A percentile compares a stretch with the other conserved stretches of the same genome.
phyloP scores from a whole-genome alignment of 75 land plant species.

The Pinus taeda region DNA sequence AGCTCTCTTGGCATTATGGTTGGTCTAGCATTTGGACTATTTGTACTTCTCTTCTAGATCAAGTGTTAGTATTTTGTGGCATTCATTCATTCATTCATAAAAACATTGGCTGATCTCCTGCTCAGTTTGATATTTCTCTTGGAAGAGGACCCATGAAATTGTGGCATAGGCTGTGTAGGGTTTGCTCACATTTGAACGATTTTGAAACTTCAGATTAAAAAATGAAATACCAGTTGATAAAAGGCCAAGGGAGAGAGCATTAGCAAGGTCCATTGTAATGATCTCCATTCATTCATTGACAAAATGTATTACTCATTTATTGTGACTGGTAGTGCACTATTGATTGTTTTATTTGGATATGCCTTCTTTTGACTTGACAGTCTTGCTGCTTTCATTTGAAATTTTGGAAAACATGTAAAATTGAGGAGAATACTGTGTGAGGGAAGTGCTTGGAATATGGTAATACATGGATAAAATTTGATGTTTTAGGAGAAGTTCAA shows the following conservation, averaged over 20 bases:
- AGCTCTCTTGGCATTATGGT: not conserved
- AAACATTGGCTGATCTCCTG: too few relatives aligned
- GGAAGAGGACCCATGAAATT: not conserved
- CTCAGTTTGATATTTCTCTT: not conserved
- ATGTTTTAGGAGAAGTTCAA: not conserved
- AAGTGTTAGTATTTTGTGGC: too few relatives aligned
- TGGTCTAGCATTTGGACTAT: not conserved
- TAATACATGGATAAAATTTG: not conserved
- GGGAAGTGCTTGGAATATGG: not conserved
- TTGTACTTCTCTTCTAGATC: not conserved
- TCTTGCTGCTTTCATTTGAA: not conserved
- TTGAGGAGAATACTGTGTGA: not conserved
- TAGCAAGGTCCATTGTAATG: too few relatives aligned
- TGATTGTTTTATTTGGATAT: not conserved
- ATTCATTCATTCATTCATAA: too few relatives aligned
- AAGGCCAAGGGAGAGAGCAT: too few relatives aligned
- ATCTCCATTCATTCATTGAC: not conserved
- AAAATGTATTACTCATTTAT: not conserved
- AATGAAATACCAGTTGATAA: not conserved
- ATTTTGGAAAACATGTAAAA: too few relatives aligned
- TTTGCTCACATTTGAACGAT: not conserved
- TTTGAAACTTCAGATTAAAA: not conserved
- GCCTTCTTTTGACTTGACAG: not conserved
- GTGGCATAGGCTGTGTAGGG: not conserved
- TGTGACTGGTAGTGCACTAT: not conserved